Evolutionary conservation across 2,329 filamentous ascomycete genomes (phyloP), one percentile per base, ranked within the genome.

Genomic region (Pseudocercospora cruenta): DNA sequence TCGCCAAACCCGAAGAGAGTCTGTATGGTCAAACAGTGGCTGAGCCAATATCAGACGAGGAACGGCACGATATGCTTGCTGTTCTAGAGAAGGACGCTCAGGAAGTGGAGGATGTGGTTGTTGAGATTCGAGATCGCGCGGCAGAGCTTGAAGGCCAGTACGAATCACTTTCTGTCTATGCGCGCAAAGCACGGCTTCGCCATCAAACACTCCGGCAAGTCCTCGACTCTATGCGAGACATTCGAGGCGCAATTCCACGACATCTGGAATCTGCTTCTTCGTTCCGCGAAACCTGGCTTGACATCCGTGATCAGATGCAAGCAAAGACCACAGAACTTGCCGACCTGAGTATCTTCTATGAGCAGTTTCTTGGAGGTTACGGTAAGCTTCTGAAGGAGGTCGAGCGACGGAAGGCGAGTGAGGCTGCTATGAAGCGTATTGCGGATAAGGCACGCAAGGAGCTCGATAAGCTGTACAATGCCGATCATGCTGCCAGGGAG

Each of bases 381-480:
- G 91, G 93, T 71, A 89, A 90, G 21, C 82, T 99, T 12, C 85
- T 97, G 24, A 85, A 96, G 1, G 95, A 99, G 78, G 90, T 93
- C 5, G 90, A 91, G 60, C 85, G 95, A 24, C 86, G 95, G 9
- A 88, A 87, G 66, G 82, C 85, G 14, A 87, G 92, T 39, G 91
- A 95, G 73, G 87, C 90, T 33, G 89, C 91, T 68, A 90, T 96
- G 60, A 85, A 89, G 70, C 85, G 84, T 51, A 88, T 96, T 26
- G 90, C 93, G 74, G 87, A 87, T 67, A 93, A 94, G 73, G 92
- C 94, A 0, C 88, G 89, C 76, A 88, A 90, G 65, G 90, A 90
- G 71, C 85, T 97, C 8, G 89, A 94, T 66, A 88, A 87, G 75
- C 82, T 98, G 9, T 88, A 91, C 67, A 71, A 75, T 47, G 81